Percentiles rank a stretch among this genome's conserved stretches.
Evolutionary conservation across 2,329 filamentous ascomycete genomes (phyloP).

Genomic region (Ceratocystis ficicola): DNA sequence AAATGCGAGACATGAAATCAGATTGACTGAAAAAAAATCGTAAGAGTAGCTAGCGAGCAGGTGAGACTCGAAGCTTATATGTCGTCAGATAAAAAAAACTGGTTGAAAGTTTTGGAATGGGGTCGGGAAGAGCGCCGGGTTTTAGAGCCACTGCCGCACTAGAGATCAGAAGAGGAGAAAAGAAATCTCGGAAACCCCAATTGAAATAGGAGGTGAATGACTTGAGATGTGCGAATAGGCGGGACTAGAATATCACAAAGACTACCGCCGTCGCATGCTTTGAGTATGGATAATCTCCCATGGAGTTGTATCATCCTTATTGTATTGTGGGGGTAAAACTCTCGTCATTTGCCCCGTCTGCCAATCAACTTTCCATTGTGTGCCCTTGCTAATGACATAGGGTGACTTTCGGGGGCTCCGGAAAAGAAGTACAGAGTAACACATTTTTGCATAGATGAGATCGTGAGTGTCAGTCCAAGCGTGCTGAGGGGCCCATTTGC

Average conservation of each 20-base stretch:
- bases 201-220: background rate
- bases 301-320: slow-evolving; percentile 39
- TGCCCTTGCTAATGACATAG: slow-evolving; percentile 45
- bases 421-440: slow-evolving; percentile 47
- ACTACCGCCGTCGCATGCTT: slow-evolving; percentile 29
- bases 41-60: slow-evolving; percentile 1
- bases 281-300: slow-evolving; percentile 41
- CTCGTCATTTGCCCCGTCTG: slow-evolving; percentile 42
- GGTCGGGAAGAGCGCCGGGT: background rate
- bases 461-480: slow-evolving; percentile 45
- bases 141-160: background rate
- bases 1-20: background rate
- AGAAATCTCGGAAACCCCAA: background rate
- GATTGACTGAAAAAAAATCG: background rate
- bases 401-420: slow-evolving; percentile 46
- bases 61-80: background rate
- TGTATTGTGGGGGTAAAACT: slow-evolving; percentile 43
- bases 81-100: slow-evolving; percentile 8
- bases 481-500: slow-evolving; percentile 46
- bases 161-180: background rate
- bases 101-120: background rate
- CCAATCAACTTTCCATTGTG: slow-evolving; percentile 50
- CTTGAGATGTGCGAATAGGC: background rate
- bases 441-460: slow-evolving; percentile 47
- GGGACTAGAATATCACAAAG: background rate